These are phyloP conservation scores for Dioscorea cayenensis DNA, from an alignment of 116 monocot species.

Conservation along the genomic window DNA sequence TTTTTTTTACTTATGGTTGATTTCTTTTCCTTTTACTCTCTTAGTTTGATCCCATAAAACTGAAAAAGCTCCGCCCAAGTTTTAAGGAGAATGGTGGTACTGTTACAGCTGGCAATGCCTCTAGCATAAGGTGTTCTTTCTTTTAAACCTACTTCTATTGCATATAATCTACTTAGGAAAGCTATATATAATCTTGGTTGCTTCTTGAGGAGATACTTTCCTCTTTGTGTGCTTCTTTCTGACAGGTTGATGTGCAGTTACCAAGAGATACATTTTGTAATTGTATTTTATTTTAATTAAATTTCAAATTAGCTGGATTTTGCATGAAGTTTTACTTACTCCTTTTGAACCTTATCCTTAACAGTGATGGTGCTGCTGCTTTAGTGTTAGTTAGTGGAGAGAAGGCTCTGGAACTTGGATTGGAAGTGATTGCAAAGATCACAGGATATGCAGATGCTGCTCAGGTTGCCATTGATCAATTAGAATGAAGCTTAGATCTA, in stretches of 20 bases:
- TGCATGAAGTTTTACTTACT: neutral
- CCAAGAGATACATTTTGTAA: neutral
- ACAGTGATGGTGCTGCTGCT: conserved; percentile 98
- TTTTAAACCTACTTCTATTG: neutral
- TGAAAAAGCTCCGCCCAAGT: conserved; percentile 75
- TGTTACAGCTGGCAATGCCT: conserved; percentile 87
- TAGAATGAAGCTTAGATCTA: too few relatives aligned
- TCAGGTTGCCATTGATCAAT: conserved; percentile 41
- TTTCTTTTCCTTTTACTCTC: conserved; percentile 7
- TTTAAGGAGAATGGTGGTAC: conserved; percentile 82
- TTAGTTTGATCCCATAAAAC: conserved; percentile 80
- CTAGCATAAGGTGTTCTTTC: conserved; percentile 65
- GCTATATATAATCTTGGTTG: neutral
- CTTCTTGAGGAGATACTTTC: neutral
- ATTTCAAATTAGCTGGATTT: neutral
- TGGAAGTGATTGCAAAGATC: conserved; percentile 83
- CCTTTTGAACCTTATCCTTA: neutral
- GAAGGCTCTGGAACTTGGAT: conserved; percentile 79
- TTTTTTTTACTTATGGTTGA: neutral
- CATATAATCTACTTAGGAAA: too few relatives aligned
- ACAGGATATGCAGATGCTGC: conserved; percentile 96
- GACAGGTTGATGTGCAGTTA: neutral
- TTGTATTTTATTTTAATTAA: neutral
- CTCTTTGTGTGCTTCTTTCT: neutral
- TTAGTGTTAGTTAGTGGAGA: conserved; percentile 89